phyloP scores from a whole-genome alignment of 352 stramenopile species.

The Pythium insidiosum region DNA sequence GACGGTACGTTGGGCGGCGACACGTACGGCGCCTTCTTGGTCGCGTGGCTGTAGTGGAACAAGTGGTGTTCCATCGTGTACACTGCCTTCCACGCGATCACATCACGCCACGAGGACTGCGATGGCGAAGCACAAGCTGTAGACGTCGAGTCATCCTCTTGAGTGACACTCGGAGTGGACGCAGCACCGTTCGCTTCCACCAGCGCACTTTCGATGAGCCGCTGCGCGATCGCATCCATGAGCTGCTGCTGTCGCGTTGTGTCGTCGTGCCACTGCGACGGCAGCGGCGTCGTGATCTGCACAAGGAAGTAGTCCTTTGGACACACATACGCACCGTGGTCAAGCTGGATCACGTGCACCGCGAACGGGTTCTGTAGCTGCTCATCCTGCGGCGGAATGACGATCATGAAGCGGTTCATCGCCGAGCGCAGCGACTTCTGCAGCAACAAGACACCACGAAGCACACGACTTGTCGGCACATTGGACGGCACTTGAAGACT shows the following conservation, averaged over 20 bases:
- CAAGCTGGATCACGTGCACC: slow-evolving; percentile 68
- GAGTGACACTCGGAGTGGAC: neutral
- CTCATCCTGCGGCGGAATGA: slow-evolving; percentile 52
- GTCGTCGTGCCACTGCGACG: slow-evolving; percentile 30
- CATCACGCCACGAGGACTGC: slow-evolving; percentile 21
- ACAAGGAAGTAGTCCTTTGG: slow-evolving; percentile 48
- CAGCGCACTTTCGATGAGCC: slow-evolving; percentile 15
- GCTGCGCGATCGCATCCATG: slow-evolving; percentile 30
- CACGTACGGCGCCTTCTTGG: slow-evolving; percentile 5
- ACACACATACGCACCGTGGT: slow-evolving; percentile 54
- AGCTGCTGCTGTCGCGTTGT: slow-evolving; percentile 22
- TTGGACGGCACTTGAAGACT: neutral
- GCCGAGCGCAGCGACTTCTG: slow-evolving; percentile 23
- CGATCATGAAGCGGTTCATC: slow-evolving; percentile 50
- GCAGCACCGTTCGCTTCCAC: slow-evolving; percentile 3
- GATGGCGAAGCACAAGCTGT: no score
- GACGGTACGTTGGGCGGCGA: slow-evolving; percentile 17
- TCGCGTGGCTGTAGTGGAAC: slow-evolving; percentile 8
- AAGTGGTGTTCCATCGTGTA: slow-evolving; percentile 48
- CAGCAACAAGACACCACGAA: slow-evolving; percentile 56
- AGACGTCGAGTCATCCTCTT: neutral
- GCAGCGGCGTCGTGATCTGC: slow-evolving; percentile 53
- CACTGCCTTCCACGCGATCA: slow-evolving; percentile 41
- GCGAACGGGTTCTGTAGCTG: slow-evolving; percentile 48
- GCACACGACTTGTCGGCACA: slow-evolving; percentile 24